Evolutionary conservation across 164 flowering plant genomes (phyloP), one percentile per base, ranked within the genome.

Genomic region (Kingdonia uniflora): DNA sequence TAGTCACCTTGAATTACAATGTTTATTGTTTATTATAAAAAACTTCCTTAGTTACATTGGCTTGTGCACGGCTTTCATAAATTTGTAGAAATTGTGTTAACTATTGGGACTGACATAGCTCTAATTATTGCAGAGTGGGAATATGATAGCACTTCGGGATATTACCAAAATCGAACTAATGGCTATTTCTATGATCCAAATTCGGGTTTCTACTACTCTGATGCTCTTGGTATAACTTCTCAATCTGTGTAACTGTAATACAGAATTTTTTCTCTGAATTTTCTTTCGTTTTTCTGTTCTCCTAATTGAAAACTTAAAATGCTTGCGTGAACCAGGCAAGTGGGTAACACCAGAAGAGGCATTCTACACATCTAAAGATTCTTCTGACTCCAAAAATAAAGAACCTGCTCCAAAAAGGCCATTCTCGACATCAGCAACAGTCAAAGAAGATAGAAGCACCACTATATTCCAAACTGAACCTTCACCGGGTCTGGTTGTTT

Each of bases 281-380:
- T n/a, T 14, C 1, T 44, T 17, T 29, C 55, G 29, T 24, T 52
- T 19, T 58, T 48, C 7, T 43, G 54, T 51, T 19, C 20, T 35
- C 40, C 58, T 45, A 19, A 12, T 17, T 19, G 12, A 42, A 41
- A 23, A 11, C 13, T 47, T 23, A 33, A 23, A 29, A 3, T 42
- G 46, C 16, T 21, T 1, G 23, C 51, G 33, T 61, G 52, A 16
- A 64, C 65, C 76, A 91, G 97, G 97, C 40, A 85, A 79, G 62
- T 87, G 96, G 97, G 87, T 82, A 63, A 65, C 84, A 21, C 83
- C 65, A 70, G 90, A 79, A 65, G 90, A 85, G 66, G 96, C 86
- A 52, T 73, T 78, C 40, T 54, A 82, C n/a, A 37, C 76, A 26
- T 22, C 63, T 24, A 70, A 67, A 51, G 69, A 20, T 68, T 64